Evolutionary conservation across 1,284 basidiomycete species (phyloP).

Genomic region (Ganoderma resinaceum): DNA sequence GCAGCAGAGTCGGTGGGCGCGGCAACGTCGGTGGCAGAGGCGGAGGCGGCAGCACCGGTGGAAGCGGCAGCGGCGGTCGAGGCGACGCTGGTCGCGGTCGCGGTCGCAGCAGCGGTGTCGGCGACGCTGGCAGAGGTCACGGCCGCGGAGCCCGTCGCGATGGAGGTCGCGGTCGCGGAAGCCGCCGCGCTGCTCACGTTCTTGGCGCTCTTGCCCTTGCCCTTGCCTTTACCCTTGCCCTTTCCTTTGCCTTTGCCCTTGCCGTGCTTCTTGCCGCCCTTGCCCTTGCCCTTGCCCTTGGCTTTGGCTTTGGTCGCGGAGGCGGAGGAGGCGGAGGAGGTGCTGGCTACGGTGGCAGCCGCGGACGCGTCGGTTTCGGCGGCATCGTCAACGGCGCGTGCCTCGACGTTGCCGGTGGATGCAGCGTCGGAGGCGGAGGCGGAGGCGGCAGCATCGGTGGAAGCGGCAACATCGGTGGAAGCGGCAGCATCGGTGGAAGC

Average conservation of each 20-base stretch:
- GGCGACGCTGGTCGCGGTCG: not conserved
- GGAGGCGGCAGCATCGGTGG: too few relatives aligned
- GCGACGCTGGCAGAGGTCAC: not conserved
- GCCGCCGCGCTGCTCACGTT: not conserved
- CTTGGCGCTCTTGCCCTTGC: not conserved
- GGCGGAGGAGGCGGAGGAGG: not conserved
- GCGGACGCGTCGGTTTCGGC: constrained; percentile 3
- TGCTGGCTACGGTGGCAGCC: not conserved
- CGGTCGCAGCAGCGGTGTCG: constrained; percentile 8
- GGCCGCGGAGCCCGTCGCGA: not conserved
- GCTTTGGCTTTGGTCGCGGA: not conserved
- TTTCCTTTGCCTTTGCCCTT: not conserved
- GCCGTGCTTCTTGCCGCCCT: not conserved
- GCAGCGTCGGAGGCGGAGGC: too few relatives aligned
- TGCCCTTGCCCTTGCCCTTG: not conserved
- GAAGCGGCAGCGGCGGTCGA: not conserved
- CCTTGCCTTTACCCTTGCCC: not conserved
- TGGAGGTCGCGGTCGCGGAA: not conserved
- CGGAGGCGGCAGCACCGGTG: constrained; percentile 5
- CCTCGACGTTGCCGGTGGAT: constrained; percentile 1
- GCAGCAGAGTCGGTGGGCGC: not conserved
- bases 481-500: not conserved
- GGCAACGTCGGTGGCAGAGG: not conserved
- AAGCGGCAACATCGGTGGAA: not conserved
- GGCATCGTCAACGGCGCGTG: not conserved